phyloP scores from a whole-genome alignment of 192 early-diverging fungal genomes.

The Coemansia sp. region DNA sequence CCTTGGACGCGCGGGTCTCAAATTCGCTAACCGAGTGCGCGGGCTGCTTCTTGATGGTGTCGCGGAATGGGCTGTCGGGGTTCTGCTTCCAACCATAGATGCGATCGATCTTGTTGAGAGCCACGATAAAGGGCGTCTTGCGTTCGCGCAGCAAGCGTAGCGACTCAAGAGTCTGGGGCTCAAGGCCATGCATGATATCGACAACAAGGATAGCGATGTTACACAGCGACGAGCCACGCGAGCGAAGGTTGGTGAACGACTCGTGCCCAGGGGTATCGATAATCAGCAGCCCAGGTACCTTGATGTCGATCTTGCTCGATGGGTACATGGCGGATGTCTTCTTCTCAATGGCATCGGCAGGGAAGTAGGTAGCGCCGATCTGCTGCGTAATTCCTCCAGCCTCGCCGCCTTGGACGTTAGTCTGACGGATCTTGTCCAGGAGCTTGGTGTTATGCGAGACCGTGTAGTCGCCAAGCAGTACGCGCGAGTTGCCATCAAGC shows the following conservation, averaged over 20 bases:
- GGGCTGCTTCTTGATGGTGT: slow-evolving; percentile 75
- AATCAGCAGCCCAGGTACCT: slow-evolving; percentile 89
- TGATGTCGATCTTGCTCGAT: slow-evolving; percentile 63
- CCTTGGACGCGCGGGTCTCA: slow-evolving; percentile 70
- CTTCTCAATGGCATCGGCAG: slow-evolving; percentile 85
- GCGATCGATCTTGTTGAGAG: slow-evolving; percentile 98
- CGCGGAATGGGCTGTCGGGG: slow-evolving; percentile 76
- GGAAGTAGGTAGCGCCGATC: slow-evolving; percentile 99
- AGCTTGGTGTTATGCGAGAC: slow-evolving; percentile 85
- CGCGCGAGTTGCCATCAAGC: slow-evolving; percentile 57
- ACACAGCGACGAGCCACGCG: slow-evolving; percentile 94
- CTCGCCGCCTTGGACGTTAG: slow-evolving; percentile 98
- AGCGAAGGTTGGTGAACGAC: slow-evolving; percentile 94
- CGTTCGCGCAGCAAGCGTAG: slow-evolving; percentile 84
- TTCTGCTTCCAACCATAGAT: slow-evolving; percentile 89
- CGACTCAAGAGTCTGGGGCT: slow-evolving; percentile 97
- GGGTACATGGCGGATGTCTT: slow-evolving; percentile 84
- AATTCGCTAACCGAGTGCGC: slow-evolving; percentile 74
- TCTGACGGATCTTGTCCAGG: slow-evolving; percentile 98
- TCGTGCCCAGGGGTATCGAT: slow-evolving; percentile 99
- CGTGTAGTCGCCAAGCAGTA: slow-evolving; percentile 54
- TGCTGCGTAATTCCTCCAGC: slow-evolving; percentile 99
- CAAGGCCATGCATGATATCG: slow-evolving; percentile 98
- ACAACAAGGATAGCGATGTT: slow-evolving; percentile 99
- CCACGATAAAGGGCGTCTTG: slow-evolving; percentile 98